Evolutionary conservation across 345 rosid genomes (phyloP), one percentile per base, ranked within the genome.

Genomic region (Syzygium grande): DNA sequence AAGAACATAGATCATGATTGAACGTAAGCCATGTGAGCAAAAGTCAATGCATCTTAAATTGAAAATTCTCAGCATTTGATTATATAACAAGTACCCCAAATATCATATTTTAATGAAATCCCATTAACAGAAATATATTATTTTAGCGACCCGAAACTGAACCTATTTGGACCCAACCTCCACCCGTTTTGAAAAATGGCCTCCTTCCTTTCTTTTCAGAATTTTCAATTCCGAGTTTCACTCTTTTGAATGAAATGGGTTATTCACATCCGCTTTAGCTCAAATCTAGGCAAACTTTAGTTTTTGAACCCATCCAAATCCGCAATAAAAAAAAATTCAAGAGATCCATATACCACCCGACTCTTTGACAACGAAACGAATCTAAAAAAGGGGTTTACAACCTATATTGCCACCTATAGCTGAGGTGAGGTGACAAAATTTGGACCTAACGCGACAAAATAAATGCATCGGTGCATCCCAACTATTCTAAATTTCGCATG

Each of bases 331-430:
- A 19, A 3, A 38, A 73, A 19, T 19, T 73, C 49, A 5, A 73
- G 49, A 73, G 27, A 2, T 4, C 0, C 27, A 19, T 5, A 2
- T 73, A 0, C 23, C 43, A 38, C 12, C 15, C 1, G 1, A 19
- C 14, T 10, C 15, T 19, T 21, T 9, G 1, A 5, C 38, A 38
- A 73, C 0, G 3, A 21, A 11, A 51, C 12, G 3, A 51, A 25
- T 25, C 8, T 16, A 16, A 9, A 21, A 17, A 30, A 3, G 5
- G 1, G 14, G 0, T 68, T 73, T 34, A 19, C 12, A 19, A 6
- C 15, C 7, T 25, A 1, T 9, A 4, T 0, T 6, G 2, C 15
- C 23, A 73, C 12, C 49, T 73, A 13, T 34, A 38, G n/a, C n/a
- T n/a, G n/a, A 34, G 7, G 8, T 2, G 1, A 13, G 22, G 80